Conservation (phyloP, 441 rosid species). For the Breynia disticha region DNA sequence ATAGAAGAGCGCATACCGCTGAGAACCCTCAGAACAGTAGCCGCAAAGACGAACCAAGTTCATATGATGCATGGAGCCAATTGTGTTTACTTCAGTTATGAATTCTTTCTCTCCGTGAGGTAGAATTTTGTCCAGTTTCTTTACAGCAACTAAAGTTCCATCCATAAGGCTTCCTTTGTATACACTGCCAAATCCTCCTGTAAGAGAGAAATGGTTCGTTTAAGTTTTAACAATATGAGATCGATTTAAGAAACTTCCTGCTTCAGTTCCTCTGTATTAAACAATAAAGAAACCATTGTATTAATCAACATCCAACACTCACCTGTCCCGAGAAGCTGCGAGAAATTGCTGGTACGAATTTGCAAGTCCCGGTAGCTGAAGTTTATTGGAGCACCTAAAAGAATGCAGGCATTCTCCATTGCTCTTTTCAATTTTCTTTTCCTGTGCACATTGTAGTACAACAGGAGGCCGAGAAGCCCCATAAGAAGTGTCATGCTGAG, state of each 20-base stretch:
- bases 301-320: neutral
- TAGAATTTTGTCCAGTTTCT: slow-evolving; percentile 66
- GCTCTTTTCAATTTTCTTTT: slow-evolving; percentile 43
- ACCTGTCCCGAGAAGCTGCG: slow-evolving; percentile 79
- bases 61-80: slow-evolving; percentile 96
- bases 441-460: slow-evolving; percentile 53
- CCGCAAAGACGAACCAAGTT: slow-evolving; percentile 85
- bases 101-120: slow-evolving; percentile 90
- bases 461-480: slow-evolving; percentile 49
- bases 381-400: slow-evolving; percentile 57
- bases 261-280: too few relatives aligned
- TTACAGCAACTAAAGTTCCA: slow-evolving; percentile 66
- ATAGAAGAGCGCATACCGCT: slow-evolving; percentile 35
- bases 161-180: slow-evolving; percentile 68
- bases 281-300: too few relatives aligned
- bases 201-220: slow-evolving; percentile 1
- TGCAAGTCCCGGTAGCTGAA: slow-evolving; percentile 69
- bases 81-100: slow-evolving; percentile 83
- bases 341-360: slow-evolving; percentile 52
- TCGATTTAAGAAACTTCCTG: neutral
- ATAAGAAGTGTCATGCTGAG: slow-evolving; percentile 49
- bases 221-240: too few relatives aligned
- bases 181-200: slow-evolving; percentile 92
- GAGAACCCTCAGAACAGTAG: slow-evolving; percentile 73
- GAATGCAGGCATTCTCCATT: slow-evolving; percentile 38